A percentile compares a stretch with the other conserved stretches of the same genome.
These are phyloP conservation scores for Penicillium arizonense DNA, from an alignment of 495 filamentous ascomycete genomes.

Conservation along the genomic window DNA sequence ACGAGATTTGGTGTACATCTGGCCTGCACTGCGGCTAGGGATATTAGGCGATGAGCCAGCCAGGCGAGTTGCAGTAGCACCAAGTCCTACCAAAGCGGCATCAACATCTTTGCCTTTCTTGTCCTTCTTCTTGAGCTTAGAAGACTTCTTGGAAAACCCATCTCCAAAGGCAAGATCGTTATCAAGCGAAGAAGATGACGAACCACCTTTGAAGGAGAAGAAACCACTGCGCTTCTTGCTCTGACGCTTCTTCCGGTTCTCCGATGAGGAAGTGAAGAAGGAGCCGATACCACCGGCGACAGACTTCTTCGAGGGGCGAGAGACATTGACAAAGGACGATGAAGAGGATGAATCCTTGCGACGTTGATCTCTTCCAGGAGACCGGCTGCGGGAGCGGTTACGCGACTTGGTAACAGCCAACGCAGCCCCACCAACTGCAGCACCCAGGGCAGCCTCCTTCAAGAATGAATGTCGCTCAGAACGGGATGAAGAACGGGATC, in stretches of 20 bases:
- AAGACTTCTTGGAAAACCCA: constrained; percentile 33
- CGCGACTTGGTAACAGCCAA: constrained; percentile 32
- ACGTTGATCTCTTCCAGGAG: constrained; percentile 26
- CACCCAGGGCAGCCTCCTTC: constrained; percentile 44
- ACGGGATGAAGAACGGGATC: constrained; percentile 44
- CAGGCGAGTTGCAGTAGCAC: constrained; percentile 56
- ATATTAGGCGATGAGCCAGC: constrained; percentile 38
- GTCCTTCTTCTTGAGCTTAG: constrained; percentile 35
- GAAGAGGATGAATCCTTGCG: constrained; percentile 39
- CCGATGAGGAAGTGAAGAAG: constrained; percentile 51
- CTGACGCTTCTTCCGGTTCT: constrained; percentile 42
- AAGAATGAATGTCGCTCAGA: constrained; percentile 38
- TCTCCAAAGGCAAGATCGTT: constrained; percentile 51
- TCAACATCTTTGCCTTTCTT: constrained; percentile 49
- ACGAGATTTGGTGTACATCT: constrained; percentile 37
- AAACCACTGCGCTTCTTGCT: constrained; percentile 49
- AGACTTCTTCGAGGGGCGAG: constrained; percentile 28
- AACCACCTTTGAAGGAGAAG: constrained; percentile 56
- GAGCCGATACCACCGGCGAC: constrained; percentile 31
- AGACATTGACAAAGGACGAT: constrained; percentile 33
- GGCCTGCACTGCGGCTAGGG: constrained; percentile 32
- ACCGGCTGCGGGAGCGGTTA: constrained; percentile 29
- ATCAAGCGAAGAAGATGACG: constrained; percentile 59
- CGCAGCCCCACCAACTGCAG: constrained; percentile 42
- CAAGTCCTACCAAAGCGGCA: constrained; percentile 54